Evolutionary conservation across 495 filamentous ascomycete species (phyloP).

Genomic region (Echria macrotheca): DNA sequence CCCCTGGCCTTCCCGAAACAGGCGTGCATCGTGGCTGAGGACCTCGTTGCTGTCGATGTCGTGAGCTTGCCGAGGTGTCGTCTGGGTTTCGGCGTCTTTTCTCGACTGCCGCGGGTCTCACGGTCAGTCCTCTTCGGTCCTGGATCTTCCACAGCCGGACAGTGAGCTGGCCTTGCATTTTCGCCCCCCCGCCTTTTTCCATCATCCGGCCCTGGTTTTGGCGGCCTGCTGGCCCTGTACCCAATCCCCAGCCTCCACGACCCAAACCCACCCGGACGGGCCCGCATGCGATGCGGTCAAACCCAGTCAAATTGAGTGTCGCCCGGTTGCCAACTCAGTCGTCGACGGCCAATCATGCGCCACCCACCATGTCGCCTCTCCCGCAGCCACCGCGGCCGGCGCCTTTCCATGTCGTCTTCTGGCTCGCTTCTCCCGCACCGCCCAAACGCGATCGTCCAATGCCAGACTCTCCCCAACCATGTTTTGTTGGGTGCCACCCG

Average conservation of each 20-base stretch:
- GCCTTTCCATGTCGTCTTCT: slow-evolving; percentile 9
- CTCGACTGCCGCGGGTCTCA: background rate
- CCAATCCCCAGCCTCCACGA: slow-evolving; percentile 32
- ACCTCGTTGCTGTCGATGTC: background rate
- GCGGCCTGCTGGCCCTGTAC: slow-evolving; percentile 12
- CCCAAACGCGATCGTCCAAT: slow-evolving; percentile 16
- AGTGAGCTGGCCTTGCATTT: slow-evolving; percentile 35
- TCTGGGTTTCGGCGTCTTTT: slow-evolving; percentile 6
- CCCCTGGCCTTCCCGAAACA: slow-evolving; percentile 14
- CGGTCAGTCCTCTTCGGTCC: too few relatives aligned
- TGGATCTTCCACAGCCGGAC: too few relatives aligned
- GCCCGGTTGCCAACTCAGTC: slow-evolving; percentile 27
- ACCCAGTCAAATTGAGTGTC: slow-evolving; percentile 17
- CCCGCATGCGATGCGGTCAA: slow-evolving; percentile 18
- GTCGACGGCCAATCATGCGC: slow-evolving; percentile 21
- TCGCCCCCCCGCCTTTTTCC: slow-evolving; percentile 22
- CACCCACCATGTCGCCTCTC: slow-evolving; percentile 21
- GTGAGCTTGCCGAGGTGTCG: background rate
- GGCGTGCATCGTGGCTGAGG: slow-evolving; percentile 10
- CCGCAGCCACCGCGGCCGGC: slow-evolving; percentile 11
- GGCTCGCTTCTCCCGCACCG: slow-evolving; percentile 11
- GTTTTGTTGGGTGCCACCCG: slow-evolving; percentile 6
- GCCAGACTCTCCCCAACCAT: slow-evolving; percentile 4
- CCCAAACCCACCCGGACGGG: slow-evolving; percentile 21
- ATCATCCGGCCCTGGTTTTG: slow-evolving; percentile 18